Evolutionary conservation across 176 grass and related monocot genomes (phyloP).

Genomic region (Oryza longistaminata): DNA sequence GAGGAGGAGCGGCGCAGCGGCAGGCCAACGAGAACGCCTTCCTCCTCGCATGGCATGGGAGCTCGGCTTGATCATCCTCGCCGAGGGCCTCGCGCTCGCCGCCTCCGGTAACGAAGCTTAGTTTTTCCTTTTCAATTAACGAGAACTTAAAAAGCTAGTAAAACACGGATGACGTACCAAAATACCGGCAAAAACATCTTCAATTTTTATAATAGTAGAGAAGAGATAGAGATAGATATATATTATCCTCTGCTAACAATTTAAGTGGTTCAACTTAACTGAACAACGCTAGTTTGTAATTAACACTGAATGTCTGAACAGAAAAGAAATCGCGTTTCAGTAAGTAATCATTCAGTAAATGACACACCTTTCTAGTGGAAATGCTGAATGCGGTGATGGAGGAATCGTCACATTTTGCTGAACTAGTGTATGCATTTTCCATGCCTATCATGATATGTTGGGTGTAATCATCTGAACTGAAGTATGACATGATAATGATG

Average conservation of each 20-base stretch:
- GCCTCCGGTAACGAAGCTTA: slow-evolving; percentile 59
- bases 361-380: neutral
- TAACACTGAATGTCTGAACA: neutral
- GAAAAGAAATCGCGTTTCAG: neutral
- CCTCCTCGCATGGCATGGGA: slow-evolving; percentile 79
- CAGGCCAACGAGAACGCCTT: slow-evolving; percentile 77
- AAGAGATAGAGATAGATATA: too few relatives aligned
- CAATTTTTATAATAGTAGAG: too few relatives aligned
- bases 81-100: slow-evolving; percentile 79
- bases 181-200: too few relatives aligned
- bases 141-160: too few relatives aligned
- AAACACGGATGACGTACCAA: too few relatives aligned
- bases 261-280: neutral
- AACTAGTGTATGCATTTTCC: neutral
- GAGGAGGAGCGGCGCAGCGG: slow-evolving; percentile 52
- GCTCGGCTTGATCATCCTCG: slow-evolving; percentile 76
- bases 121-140: neutral
- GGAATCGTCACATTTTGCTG: neutral
- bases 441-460: neutral
- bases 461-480: neutral
- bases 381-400: neutral
- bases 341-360: neutral
- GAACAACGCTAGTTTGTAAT: neutral
- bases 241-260: neutral
- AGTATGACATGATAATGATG: neutral